phyloP scores from a whole-genome alignment of 768 basidiomycete genomes.

The Lactarius quietus region DNA sequence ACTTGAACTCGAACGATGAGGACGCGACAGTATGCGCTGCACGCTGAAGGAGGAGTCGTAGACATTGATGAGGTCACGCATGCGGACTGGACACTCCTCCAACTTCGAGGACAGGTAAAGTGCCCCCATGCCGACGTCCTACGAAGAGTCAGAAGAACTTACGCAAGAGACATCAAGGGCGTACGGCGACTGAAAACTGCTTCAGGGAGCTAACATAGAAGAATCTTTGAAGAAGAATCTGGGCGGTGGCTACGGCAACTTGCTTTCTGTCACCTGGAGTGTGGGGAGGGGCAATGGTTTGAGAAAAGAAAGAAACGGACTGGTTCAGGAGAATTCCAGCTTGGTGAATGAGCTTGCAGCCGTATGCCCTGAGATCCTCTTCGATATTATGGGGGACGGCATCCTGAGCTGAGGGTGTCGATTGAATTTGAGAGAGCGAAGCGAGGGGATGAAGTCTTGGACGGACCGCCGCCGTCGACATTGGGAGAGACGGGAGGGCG shows the following conservation, averaged over 20 bases:
- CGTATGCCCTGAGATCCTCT: conserved; percentile 83
- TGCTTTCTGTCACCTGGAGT: conserved; percentile 64
- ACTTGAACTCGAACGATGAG: conserved; percentile 49
- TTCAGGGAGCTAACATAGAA: conserved; percentile 95
- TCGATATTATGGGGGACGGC: conserved; percentile 80
- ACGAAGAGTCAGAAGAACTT: not conserved
- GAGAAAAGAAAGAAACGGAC: conserved; percentile 43
- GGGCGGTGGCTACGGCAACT: conserved; percentile 94
- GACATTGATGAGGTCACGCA: conserved; percentile 92
- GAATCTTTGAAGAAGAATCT: conserved; percentile 94
- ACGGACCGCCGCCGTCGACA: conserved; percentile 9
- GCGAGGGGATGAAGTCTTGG: conserved; percentile 70
- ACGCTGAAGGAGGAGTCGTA: conserved; percentile 86
- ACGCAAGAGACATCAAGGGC: conserved; percentile 32
- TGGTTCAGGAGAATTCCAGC: conserved; percentile 89
- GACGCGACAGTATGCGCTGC: conserved; percentile 48
- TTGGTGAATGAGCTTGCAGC: conserved; percentile 93
- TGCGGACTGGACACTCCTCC: conserved; percentile 86
- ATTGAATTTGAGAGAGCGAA: conserved; percentile 69
- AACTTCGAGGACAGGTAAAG: conserved; percentile 86
- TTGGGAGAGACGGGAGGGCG: conserved; percentile 3
- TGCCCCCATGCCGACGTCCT: conserved; percentile 91
- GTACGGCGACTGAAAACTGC: conserved; percentile 88
- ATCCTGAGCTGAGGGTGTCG: conserved; percentile 78
- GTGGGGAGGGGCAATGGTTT: conserved; percentile 13